phyloP scores from a whole-genome alignment of 495 filamentous ascomycete genomes.

The Cercophora sp. region DNA sequence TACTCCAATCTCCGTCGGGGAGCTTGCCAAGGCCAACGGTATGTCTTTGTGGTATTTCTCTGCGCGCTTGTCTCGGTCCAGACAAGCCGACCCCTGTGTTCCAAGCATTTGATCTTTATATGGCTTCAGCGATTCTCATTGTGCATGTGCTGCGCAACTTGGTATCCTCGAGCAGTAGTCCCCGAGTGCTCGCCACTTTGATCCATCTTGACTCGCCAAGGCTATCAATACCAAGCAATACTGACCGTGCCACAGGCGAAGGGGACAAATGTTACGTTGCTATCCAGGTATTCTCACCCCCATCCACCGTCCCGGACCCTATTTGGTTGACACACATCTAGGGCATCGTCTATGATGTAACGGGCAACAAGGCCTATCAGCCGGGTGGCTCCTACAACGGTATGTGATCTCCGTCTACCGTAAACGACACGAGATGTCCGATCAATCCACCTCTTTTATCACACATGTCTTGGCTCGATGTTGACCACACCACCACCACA shows the following conservation, averaged over 20 bases:
- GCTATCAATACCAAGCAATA: background rate
- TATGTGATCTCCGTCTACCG: constrained; percentile 35
- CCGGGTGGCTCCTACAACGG: constrained; percentile 80
- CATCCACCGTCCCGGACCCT: constrained; percentile 8
- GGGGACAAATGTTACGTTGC: constrained; percentile 78
- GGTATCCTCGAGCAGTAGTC: no score
- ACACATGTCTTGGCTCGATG: background rate
- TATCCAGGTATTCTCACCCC: constrained; percentile 60
- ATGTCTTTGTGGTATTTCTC: no score
- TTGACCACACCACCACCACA: constrained; percentile 28
- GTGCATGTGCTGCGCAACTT: no score
- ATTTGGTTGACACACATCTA: constrained; percentile 24
- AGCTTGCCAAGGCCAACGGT: constrained; percentile 82
- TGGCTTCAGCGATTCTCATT: no score
- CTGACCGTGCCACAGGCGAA: constrained; percentile 46
- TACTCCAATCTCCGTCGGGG: constrained; percentile 71
- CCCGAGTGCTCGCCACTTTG: no score
- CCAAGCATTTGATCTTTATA: no score
- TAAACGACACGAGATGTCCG: background rate
- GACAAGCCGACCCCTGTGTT: no score
- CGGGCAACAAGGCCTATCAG: constrained; percentile 77
- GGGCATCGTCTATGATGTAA: constrained; percentile 93
- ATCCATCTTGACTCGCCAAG: no score
- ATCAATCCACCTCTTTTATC: background rate
- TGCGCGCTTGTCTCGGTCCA: no score